These are phyloP conservation scores for Tricholoma flavovirens DNA, from an alignment of 768 basidiomycete genomes.

Conservation along the genomic window DNA sequence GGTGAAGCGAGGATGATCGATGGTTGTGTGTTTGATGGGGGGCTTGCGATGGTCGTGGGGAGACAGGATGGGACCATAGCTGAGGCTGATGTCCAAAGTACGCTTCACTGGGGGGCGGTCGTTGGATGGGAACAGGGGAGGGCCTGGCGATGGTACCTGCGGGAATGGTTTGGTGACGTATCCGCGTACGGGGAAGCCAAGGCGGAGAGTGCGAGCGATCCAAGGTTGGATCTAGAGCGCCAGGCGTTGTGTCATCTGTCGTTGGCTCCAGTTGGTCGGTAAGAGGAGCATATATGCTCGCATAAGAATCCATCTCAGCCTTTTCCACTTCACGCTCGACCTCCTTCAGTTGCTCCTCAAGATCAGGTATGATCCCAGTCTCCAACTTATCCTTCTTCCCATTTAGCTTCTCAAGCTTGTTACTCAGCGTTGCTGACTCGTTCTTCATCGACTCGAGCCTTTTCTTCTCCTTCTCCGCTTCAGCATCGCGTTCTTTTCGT, in stretches of 20 bases:
- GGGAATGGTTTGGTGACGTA: conserved; percentile 13
- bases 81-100: conserved; percentile 8
- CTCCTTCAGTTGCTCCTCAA: conserved; percentile 61
- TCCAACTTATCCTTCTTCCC: conserved; percentile 66
- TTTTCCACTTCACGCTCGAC: conserved; percentile 57
- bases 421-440: conserved; percentile 51
- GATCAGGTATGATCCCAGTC: conserved; percentile 47
- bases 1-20: conserved; percentile 24
- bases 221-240: conserved; percentile 12
- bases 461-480: conserved; percentile 43
- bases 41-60: conserved; percentile 6
- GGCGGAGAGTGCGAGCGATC: conserved; percentile 15
- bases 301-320: conserved; percentile 27
- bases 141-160: conserved; percentile 18
- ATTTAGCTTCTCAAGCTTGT: conserved; percentile 62
- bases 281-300: conserved; percentile 7
- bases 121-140: conserved; percentile 19
- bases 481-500: conserved; percentile 40
- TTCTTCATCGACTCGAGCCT: conserved; percentile 47
- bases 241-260: conserved; percentile 11
- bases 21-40: conserved; percentile 15
- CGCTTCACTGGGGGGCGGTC: conserved; percentile 16
- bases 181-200: conserved; percentile 14
- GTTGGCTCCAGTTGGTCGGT: conserved; percentile 9
- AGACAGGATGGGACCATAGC: conserved; percentile 3